phyloP scores from a whole-genome alignment of 2,329 filamentous ascomycete species.

The Beauveria medogensis region DNA sequence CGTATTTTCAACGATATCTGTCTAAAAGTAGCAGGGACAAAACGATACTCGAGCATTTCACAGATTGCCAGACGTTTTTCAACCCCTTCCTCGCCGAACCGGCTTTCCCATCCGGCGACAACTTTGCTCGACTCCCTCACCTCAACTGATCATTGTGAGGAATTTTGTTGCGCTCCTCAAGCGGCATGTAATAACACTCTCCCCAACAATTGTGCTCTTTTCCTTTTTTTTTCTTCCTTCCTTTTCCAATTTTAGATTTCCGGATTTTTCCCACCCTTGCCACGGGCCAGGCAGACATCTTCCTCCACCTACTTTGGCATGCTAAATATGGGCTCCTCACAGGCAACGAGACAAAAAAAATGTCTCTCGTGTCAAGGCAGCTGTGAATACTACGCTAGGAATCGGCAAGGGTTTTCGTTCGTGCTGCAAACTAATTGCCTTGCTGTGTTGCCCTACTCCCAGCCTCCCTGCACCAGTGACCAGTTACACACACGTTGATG shows the following conservation, averaged over 20 bases:
- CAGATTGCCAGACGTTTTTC: not conserved
- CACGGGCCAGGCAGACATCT: not conserved
- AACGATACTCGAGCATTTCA: not conserved
- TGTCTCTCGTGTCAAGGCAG: too few species aligned
- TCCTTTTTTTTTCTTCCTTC: not conserved
- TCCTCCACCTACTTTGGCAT: not conserved
- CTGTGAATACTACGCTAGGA: too few species aligned
- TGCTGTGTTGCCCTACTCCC: not conserved
- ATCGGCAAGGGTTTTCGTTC: too few species aligned
- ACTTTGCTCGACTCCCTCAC: not conserved
- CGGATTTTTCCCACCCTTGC: not conserved
- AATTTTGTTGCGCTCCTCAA: not conserved
- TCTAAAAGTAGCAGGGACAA: too few species aligned
- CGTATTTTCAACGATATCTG: too few species aligned
- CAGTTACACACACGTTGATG: not conserved
- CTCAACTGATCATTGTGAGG: not conserved
- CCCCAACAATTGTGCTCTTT: not conserved
- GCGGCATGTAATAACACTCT: not conserved
- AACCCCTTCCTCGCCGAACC: not conserved
- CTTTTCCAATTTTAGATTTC: constrained; percentile 3
- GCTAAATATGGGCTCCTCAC: constrained; percentile 2
- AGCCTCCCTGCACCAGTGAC: not conserved
- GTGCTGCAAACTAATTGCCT: not conserved
- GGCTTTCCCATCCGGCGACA: not conserved
- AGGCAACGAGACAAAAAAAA: not conserved